These are phyloP conservation scores for Emmonsiellopsis sp. DNA, from an alignment of 2,329 filamentous ascomycete genomes.

Conservation along the genomic window DNA sequence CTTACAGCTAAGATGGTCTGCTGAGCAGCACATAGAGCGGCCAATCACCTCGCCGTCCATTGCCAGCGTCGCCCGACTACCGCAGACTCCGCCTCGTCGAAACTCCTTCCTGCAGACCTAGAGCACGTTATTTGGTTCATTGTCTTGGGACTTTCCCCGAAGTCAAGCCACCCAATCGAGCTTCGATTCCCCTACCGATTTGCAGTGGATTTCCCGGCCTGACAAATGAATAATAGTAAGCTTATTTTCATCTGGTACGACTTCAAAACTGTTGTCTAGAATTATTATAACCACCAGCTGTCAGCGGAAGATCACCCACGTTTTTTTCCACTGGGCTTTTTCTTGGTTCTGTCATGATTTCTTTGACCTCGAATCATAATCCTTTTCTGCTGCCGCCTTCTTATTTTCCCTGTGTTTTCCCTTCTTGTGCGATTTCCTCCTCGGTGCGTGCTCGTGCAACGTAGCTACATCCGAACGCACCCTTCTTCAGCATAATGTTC, in stretches of 20 bases:
- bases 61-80: slow-evolving; percentile 6
- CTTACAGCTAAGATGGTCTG: not conserved
- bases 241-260: slow-evolving; percentile 16
- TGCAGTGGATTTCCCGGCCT: slow-evolving; percentile 3
- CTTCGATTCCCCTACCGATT: slow-evolving; percentile 3
- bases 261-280: slow-evolving; percentile 7
- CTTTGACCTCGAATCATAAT: not conserved
- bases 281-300: slow-evolving; percentile 4
- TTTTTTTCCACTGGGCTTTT: slow-evolving; percentile 4
- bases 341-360: slow-evolving; percentile 2
- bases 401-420: not conserved
- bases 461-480: slow-evolving; percentile 4
- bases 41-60: slow-evolving; percentile 8
- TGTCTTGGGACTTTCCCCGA: slow-evolving; percentile 3
- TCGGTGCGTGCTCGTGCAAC: slow-evolving; percentile 8
- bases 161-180: slow-evolving; percentile 12
- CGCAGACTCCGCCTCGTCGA: slow-evolving; percentile 2
- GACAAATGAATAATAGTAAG: slow-evolving; percentile 19
- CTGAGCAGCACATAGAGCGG: not conserved
- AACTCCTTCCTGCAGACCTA: slow-evolving; percentile 1
- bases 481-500: not conserved
- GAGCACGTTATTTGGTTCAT: slow-evolving; percentile 1
- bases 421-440: slow-evolving; percentile 1
- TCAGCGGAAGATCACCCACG: slow-evolving; percentile 11
- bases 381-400: not conserved